These are phyloP conservation scores for Amanita jacksonii DNA, from an alignment of 768 basidiomycete species.

Conservation along the genomic window DNA sequence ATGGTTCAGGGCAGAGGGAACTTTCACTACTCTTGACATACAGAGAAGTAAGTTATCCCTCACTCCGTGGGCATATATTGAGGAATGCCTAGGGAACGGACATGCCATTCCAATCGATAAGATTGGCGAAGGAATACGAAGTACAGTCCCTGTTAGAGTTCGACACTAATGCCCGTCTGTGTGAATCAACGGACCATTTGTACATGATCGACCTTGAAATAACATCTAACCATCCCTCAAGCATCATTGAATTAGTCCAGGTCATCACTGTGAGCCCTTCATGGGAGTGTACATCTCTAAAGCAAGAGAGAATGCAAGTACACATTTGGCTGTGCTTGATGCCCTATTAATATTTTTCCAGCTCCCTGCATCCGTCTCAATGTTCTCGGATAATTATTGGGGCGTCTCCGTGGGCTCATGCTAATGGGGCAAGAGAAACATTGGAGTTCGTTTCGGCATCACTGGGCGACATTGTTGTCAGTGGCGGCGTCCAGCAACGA, in stretches of 20 bases:
- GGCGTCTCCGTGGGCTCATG: constrained; percentile 27
- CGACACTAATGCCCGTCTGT: constrained; percentile 41
- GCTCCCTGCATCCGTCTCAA: constrained; percentile 37
- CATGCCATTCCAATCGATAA: constrained; percentile 46
- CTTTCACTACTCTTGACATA: constrained; percentile 59
- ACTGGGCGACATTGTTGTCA: constrained; percentile 41
- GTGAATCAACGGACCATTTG: constrained; percentile 33
- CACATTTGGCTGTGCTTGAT: background rate
- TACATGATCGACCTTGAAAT: constrained; percentile 49
- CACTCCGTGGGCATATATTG: constrained; percentile 7
- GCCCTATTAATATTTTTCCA: constrained; percentile 10
- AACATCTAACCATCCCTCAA: constrained; percentile 36
- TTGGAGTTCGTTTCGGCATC: constrained; percentile 42
- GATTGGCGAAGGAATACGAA: constrained; percentile 44
- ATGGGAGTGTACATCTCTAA: constrained; percentile 46
- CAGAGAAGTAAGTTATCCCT: constrained; percentile 37
- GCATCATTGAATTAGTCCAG: constrained; percentile 41
- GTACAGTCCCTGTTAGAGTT: constrained; percentile 52
- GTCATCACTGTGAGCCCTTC: constrained; percentile 57
- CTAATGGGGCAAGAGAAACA: constrained; percentile 31
- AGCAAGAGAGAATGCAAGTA: constrained; percentile 31
- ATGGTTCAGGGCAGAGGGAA: constrained; percentile 35
- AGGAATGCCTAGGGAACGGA: constrained; percentile 30
- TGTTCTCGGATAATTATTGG: constrained; percentile 34
- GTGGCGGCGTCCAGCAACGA: constrained; percentile 26